Conservation (phyloP, 495 filamentous ascomycete species). For the Xylaria palmicola region DNA sequence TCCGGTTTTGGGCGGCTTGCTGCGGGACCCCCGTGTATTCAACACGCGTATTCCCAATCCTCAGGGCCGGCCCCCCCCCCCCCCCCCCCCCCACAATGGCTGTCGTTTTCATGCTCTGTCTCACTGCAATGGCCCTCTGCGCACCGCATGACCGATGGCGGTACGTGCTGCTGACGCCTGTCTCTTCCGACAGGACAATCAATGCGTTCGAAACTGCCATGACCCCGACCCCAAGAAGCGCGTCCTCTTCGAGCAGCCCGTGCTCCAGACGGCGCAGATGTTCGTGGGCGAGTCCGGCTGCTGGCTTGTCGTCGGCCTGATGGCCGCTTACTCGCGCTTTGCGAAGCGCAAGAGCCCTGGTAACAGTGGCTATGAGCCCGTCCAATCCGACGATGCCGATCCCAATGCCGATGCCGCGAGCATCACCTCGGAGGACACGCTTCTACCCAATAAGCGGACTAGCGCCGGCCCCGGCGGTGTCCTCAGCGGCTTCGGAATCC, state of each 20-base stretch:
- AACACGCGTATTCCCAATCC: too few relatives aligned
- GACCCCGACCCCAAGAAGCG: constrained; percentile 66
- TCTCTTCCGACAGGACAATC: constrained; percentile 69
- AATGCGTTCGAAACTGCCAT: constrained; percentile 91
- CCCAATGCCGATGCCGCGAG: constrained; percentile 49
- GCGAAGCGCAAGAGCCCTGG: constrained; percentile 39
- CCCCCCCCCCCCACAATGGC: too few relatives aligned
- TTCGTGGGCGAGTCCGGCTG: constrained; percentile 90
- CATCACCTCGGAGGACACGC: constrained; percentile 39
- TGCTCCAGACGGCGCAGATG: constrained; percentile 94
- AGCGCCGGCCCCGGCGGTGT: constrained; percentile 45
- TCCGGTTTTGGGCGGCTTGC: too few relatives aligned
- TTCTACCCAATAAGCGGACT: constrained; percentile 38
- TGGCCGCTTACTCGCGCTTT: constrained; percentile 62
- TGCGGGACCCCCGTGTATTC: too few relatives aligned
- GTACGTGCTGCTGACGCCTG: neutral
- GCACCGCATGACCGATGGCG: too few relatives aligned
- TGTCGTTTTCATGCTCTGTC: too few relatives aligned
- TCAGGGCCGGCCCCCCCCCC: too few relatives aligned
- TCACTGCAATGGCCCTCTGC: neutral
- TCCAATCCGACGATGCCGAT: constrained; percentile 44
- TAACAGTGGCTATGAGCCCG: constrained; percentile 62
- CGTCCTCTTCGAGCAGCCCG: constrained; percentile 83
- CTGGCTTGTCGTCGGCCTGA: constrained; percentile 78
- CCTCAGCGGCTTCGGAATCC: constrained; percentile 69